Conservation (phyloP, 2,329 filamentous ascomycete species). For the Xylariaceae sp. region DNA sequence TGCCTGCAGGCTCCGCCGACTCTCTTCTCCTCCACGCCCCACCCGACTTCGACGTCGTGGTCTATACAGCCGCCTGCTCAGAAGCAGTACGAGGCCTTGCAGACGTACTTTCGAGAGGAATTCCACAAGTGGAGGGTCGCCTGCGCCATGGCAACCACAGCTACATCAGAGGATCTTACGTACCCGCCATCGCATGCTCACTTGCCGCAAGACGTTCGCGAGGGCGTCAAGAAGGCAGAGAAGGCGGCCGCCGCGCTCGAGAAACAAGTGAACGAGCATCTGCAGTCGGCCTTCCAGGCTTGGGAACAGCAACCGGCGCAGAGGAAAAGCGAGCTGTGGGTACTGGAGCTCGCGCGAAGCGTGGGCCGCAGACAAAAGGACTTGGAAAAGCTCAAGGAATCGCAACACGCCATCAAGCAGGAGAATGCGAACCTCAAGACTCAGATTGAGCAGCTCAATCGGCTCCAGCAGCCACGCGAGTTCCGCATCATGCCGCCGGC, state of each 20-base stretch:
- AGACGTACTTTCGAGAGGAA: constrained; percentile 57
- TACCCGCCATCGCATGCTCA: constrained; percentile 37
- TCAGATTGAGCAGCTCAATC: constrained; percentile 53
- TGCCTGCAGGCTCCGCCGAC: constrained; percentile 71
- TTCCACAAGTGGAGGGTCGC: constrained; percentile 58
- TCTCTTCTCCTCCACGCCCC: constrained; percentile 72
- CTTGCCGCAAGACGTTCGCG: constrained; percentile 35
- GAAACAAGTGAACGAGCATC: constrained; percentile 63
- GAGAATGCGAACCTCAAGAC: constrained; percentile 49
- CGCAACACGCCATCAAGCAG: constrained; percentile 45
- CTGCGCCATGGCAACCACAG: constrained; percentile 42
- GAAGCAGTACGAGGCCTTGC: constrained; percentile 66
- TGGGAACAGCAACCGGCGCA: constrained; percentile 61
- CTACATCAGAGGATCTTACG: constrained; percentile 41
- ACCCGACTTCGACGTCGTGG: constrained; percentile 73
- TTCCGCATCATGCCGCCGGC: constrained; percentile 45
- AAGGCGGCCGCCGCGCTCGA: constrained; percentile 53
- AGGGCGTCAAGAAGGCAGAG: constrained; percentile 41
- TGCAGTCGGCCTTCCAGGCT: constrained; percentile 67
- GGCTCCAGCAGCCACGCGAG: constrained; percentile 52
- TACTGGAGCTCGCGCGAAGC: constrained; percentile 52
- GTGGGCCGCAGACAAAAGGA: constrained; percentile 51
- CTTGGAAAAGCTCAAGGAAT: constrained; percentile 41
- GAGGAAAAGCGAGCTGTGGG: constrained; percentile 52
- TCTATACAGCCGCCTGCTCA: constrained; percentile 68